These are phyloP conservation scores for Starmerella kuoi DNA, from an alignment of 805 yeast genomes.

Conservation along the genomic window DNA sequence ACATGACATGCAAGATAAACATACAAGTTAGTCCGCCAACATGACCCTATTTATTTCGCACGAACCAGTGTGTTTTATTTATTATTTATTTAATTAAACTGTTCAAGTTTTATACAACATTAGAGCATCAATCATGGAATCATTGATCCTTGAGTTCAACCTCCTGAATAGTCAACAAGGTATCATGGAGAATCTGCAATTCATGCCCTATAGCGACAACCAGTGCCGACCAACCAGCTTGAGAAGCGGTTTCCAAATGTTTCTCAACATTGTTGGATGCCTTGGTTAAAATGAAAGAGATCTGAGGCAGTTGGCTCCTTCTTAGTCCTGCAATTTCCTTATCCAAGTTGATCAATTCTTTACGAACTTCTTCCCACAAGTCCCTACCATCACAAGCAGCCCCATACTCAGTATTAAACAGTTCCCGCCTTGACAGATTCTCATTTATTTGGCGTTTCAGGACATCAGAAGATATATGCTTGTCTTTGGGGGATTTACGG, in stretches of 20 bases:
- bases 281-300: constrained; percentile 15
- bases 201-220: constrained; percentile 27
- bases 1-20: no score
- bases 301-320: constrained; percentile 13
- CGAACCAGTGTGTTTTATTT: no score
- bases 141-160: neutral
- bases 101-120: no score
- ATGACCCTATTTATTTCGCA: no score
- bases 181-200: constrained; percentile 21
- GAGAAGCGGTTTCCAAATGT: constrained; percentile 15
- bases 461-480: neutral
- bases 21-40: no score
- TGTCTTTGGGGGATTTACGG: neutral
- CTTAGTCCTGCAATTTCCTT: constrained; percentile 11
- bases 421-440: constrained; percentile 2
- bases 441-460: neutral
- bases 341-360: constrained; percentile 19
- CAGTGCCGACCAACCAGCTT: constrained; percentile 23
- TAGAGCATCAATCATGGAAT: no score
- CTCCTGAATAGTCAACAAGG: constrained; percentile 19
- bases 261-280: constrained; percentile 12
- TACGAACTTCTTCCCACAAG: constrained; percentile 12
- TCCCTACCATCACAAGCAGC: constrained; percentile 14
- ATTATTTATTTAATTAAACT: no score
- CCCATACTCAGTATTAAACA: constrained; percentile 12